Conservation (phyloP, 345 rosid genomes). For the Abelmoschus esculentus region DNA sequence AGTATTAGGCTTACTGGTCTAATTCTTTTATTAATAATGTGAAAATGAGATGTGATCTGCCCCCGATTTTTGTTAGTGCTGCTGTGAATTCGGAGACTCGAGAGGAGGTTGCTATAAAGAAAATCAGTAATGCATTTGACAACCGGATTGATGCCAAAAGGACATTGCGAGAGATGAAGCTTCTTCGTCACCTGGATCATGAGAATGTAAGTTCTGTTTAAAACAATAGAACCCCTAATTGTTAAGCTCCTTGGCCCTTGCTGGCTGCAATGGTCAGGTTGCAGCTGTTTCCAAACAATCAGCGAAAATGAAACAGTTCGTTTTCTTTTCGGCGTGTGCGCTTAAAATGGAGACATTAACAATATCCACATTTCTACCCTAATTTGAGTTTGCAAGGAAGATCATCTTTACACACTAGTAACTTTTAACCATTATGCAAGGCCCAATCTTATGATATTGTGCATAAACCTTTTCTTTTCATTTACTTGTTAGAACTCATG, state of each 20-base stretch:
- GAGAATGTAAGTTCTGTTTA: constrained; percentile 57
- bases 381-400: not conserved
- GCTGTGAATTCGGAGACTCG: constrained; percentile 76
- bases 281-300: not conserved
- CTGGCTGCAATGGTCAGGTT: not conserved
- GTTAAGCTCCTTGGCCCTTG: not conserved
- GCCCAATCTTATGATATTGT: not conserved
- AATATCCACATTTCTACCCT: not conserved
- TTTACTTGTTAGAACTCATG: not conserved
- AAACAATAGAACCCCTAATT: not conserved
- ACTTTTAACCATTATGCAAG: not conserved
- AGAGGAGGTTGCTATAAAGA: constrained; percentile 95
- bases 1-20: constrained; percentile 11
- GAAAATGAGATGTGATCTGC: constrained; percentile 4
- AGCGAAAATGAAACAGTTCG: not conserved
- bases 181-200: constrained; percentile 87
- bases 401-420: not conserved
- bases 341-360: not conserved
- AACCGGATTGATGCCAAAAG: constrained; percentile 94
- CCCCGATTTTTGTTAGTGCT: constrained; percentile 50
- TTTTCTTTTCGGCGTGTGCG: not conserved
- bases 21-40: constrained; percentile 12
- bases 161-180: constrained; percentile 91
- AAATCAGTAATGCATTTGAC: constrained; percentile 94
- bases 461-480: not conserved